Base-by-base conservation (phyloP, 768 basidiomycete species). In the Nidularia sp. region DNA sequence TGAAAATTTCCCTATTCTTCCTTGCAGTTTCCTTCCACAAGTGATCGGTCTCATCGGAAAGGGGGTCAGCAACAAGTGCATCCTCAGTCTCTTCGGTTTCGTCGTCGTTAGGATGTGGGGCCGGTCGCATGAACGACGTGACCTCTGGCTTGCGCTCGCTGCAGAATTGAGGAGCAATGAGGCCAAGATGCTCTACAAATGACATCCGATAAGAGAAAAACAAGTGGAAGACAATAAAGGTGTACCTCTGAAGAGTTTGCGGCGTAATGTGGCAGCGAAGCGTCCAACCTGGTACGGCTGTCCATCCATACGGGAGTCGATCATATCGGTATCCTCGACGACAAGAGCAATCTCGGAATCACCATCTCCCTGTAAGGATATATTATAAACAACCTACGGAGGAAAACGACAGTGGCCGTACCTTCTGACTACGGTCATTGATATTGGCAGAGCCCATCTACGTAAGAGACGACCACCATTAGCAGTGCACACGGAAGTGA, bases 281-380 rank as follows among this genome's bases (percentile, higher is more conserved):
- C 87, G 85, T 29, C 81, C 72, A 0, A 84, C 96, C 64, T 74
- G 67, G 66, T 86, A 91, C 29, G 78, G 77, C 56, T 79, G 65
- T 2, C 93, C 92, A 59, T 93, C 74, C 93, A 97, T 96, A 12
- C 64, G 77, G 3, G 85, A 80, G 29, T 78, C 73, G 39, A 99
- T 74, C 71, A 82, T 74, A 47, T 96, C 91, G 0, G 77, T 70
- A 60, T 99, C 96, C 67, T 98, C 95, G 32, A 97, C 86, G 15
- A 98, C 84, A 6, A 97, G 70, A 5, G 90, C 91, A 56, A 98
- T 96, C 70, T 98, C 97, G 1, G 93, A 96, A 67, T 96, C 93
- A 34, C 92, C 93, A 57, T 96, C 88, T 25, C 95, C 95, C 84
- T 88, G 51, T 1, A 18, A 7, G 6, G 7, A 34, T 32, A 9